Evolutionary conservation across 164 flowering plant species (phyloP).

Genomic region (Vitis amurensis): DNA sequence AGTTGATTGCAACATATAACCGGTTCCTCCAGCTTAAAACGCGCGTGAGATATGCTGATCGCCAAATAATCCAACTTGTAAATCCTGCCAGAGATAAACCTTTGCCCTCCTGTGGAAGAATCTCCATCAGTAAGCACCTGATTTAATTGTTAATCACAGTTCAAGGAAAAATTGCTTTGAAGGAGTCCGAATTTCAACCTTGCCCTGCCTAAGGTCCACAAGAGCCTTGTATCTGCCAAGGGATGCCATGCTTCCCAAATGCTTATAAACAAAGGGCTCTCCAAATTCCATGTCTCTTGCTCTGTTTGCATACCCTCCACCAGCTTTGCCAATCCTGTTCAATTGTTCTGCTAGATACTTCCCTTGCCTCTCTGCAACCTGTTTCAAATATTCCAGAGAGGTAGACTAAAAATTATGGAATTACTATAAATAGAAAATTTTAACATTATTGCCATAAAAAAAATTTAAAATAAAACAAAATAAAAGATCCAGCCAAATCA

Average conservation of each 20-base stretch:
- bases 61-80: slow-evolving; percentile 87
- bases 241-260: slow-evolving; percentile 96
- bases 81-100: slow-evolving; percentile 84
- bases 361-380: slow-evolving; percentile 98
- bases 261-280: slow-evolving; percentile 79
- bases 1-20: slow-evolving; percentile 87
- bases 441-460: too few relatives aligned
- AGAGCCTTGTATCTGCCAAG: slow-evolving; percentile 95
- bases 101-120: slow-evolving; percentile 61
- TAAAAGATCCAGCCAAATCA: too few relatives aligned
- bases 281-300: slow-evolving; percentile 59
- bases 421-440: too few relatives aligned
- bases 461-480: too few relatives aligned
- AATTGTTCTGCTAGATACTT: slow-evolving; percentile 65
- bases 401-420: too few relatives aligned
- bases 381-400: slow-evolving; percentile 10
- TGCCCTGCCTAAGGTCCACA: slow-evolving; percentile 91
- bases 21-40: slow-evolving; percentile 98
- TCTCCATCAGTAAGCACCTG: neutral
- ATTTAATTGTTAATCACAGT: neutral
- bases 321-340: slow-evolving; percentile 71
- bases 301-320: slow-evolving; percentile 71
- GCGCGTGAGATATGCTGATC: slow-evolving; percentile 91
- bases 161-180: neutral
- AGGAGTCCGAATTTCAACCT: slow-evolving; percentile 37